Evolutionary conservation across 345 rosid genomes (phyloP), one percentile per base, ranked within the genome.

Genomic region (Balakata baccata): DNA sequence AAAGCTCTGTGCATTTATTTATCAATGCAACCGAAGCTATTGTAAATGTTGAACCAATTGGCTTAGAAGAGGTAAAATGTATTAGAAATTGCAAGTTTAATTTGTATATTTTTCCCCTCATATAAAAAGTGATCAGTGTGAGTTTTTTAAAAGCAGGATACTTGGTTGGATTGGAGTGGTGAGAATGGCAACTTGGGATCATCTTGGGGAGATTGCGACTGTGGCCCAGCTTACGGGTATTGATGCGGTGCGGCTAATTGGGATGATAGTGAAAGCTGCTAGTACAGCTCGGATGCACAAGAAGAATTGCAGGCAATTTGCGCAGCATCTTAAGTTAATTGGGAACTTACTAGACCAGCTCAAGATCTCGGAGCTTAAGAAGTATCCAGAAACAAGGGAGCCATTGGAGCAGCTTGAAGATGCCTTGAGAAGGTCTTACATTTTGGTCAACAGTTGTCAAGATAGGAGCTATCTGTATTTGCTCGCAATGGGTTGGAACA

Each of bases 401-500:
- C 99, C 99, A 7, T 77, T 95, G 66, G 99, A 95, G 78, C 96
- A 89, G 63, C 98, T 95, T 14, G 99, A 95, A 83, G 99, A 95
- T 64, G 89, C 99, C 0, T 80, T 95, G 75, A 84, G 99, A 74
- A 87, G 97, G 84, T 84, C 97, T 70, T 95, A 84, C 77, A 76
- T 92, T 47, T 76, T 95, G 73, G 96, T 95, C 25, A 88, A 91
- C 22, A 95, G 96, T 54, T 95, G 98, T 67, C 94, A 94, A 68
- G 99, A 95, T 71, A 77, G 90, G 70, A 95, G 99, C 74, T 95
- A 91, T 80, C 92, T 95, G 17, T 95, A 95, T 79, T 81, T 95
- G 87, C 82, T 95, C 64, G 99, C 99, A 22, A 92, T 92, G 99
- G 99, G 99, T 2, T 95, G 99, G 99, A 95, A 92, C 83, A 92